Base-by-base conservation (phyloP, 129 eudicot species). In the Erigeron canadensis region DNA sequence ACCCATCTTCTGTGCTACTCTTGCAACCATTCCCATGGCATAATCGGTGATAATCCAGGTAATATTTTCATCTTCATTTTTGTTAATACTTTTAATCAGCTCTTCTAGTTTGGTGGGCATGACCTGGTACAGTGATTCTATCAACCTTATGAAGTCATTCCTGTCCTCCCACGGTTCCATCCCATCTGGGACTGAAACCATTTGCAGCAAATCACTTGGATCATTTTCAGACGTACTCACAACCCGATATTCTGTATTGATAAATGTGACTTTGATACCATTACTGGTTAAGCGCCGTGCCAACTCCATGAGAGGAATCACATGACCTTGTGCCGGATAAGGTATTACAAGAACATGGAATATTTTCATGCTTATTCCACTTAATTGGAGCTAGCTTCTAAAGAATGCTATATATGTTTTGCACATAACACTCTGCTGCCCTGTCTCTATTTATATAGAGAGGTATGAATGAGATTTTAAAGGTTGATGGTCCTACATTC, bases 261-360 rank as follows among this genome's bases (percentile, higher is more conserved):
- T 81, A 55, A 85, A 82, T 5, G 86, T 88, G 65, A 83, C 81
- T 71, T 63, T 79, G 66, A 79, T 34, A 21, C 84, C 85, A 18
- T 81, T 67, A 15, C 45, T 48, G 11, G 70, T 71, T 18, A 88
- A 60, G 44, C 74, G 9, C 17, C 62, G 80, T 7, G 81, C 63
- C 1, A 81, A 45, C 60, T 88, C 90, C 83, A 85, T 64, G 19
- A 83, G 12, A 11, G 95, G 90, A 22, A 88, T 81, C 22, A 88
- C 90, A 70, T 88, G 90, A 38, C 95, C 95, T 79, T 88, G 95
- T 60, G 88, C 88, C 13, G 88, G 90, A 77, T 80, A 81, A 6
- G 91, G 86, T 43, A 83, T 53, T 13, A 67, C 71, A 15, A 86
- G 2, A 44, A 81, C 80, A 67, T 83, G 87, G 8, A 7, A 40